These are phyloP conservation scores for Melastoma candidum DNA, from an alignment of 441 rosid species.

Conservation along the genomic window DNA sequence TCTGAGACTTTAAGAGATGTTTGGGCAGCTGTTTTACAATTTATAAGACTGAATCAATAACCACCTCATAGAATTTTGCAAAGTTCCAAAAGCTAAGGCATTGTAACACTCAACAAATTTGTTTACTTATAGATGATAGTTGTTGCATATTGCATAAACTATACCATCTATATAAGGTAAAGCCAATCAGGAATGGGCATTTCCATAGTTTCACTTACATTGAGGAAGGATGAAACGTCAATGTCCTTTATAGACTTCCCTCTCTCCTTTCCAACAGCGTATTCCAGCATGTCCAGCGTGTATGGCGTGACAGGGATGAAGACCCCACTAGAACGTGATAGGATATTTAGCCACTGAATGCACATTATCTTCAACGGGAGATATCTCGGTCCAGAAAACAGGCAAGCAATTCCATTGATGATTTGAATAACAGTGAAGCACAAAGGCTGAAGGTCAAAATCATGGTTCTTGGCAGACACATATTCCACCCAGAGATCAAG, in stretches of 20 bases:
- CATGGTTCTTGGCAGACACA: constrained; percentile 39
- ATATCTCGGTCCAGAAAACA: constrained; percentile 87
- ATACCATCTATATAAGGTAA: neutral
- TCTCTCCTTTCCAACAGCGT: constrained; percentile 51
- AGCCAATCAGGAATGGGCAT: neutral
- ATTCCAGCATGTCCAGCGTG: constrained; percentile 69
- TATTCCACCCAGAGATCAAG: constrained; percentile 87
- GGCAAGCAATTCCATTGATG: constrained; percentile 64
- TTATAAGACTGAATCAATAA: constrained; percentile 9
- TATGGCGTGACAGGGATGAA: constrained; percentile 69
- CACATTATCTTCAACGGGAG: constrained; percentile 75
- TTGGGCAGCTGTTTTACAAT: constrained; percentile 61
- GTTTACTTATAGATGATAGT: no score
- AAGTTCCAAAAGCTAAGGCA: no score
- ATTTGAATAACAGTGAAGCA: constrained; percentile 49
- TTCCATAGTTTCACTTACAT: constrained; percentile 35
- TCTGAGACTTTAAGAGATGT: constrained; percentile 73
- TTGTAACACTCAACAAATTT: no score
- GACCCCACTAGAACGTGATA: constrained; percentile 60
- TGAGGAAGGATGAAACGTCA: constrained; percentile 47
- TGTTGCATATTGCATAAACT: neutral
- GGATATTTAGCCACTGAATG: constrained; percentile 71
- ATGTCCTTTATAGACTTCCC: constrained; percentile 42
- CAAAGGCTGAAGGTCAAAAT: constrained; percentile 64
- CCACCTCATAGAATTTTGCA: no score